phyloP scores from a whole-genome alignment of 371 early-diverging fungal genomes.

The Circinella umbellata region DNA sequence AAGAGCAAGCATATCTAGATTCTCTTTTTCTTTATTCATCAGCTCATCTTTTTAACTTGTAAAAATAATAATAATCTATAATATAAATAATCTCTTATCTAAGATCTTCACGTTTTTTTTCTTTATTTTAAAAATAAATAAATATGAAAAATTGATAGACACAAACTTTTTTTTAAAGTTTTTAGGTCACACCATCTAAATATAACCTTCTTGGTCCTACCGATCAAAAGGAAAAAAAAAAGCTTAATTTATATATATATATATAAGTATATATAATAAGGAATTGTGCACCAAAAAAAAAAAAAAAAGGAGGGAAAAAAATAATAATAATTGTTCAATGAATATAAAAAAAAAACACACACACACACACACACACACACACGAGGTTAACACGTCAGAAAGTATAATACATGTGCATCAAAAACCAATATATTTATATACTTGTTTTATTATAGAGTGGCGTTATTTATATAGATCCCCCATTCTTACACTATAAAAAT shows the following conservation, averaged over 20 bases:
- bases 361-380: no score
- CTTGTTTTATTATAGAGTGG: neutral
- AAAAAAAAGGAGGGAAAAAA: neutral
- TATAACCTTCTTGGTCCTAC: conserved; percentile 4
- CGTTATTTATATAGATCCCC: neutral
- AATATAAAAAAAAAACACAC: no score
- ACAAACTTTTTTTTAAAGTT: no score
- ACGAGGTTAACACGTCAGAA: neutral
- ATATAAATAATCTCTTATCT: neutral
- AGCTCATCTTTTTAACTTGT: neutral
- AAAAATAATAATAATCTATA: neutral
- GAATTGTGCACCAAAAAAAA: no score
- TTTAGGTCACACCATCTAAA: conserved; percentile 3
- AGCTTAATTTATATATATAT: neutral
- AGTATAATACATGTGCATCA: neutral
- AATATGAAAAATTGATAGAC: neutral
- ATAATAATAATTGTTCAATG: no score
- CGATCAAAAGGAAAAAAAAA: conserved; percentile 8
- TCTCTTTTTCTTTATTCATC: no score
- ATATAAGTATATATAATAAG: no score
- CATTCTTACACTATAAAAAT: no score
- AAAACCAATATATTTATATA: no score
- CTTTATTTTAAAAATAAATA: neutral
- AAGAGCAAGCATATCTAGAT: no score
- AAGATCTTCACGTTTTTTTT: conserved; percentile 3